Conservation (phyloP, 2,329 filamentous ascomycete species). For the Fusarium newnesense region DNA sequence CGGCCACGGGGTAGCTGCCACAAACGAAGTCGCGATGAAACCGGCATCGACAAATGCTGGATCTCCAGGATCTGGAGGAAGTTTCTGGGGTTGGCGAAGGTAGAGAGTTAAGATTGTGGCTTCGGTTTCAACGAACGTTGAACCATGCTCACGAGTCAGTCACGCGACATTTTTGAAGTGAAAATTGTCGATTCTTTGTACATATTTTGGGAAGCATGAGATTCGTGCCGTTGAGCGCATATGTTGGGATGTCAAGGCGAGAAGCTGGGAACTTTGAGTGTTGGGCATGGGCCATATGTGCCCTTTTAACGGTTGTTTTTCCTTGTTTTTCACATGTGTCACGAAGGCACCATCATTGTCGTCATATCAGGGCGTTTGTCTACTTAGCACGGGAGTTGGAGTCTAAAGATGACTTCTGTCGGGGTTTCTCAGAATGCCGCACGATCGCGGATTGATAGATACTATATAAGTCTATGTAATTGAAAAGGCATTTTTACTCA, state of each 20-base stretch:
- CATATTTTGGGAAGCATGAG: constrained; percentile 37
- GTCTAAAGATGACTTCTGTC: constrained; percentile 27
- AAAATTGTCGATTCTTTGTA: constrained; percentile 37
- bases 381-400: constrained; percentile 43
- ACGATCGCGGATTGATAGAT: constrained; percentile 29
- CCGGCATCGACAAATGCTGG: constrained; percentile 34
- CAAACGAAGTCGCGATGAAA: constrained; percentile 44
- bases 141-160: constrained; percentile 6
- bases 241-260: constrained; percentile 33
- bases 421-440: constrained; percentile 24
- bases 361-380: constrained; percentile 40
- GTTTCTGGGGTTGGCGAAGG: constrained; percentile 66
- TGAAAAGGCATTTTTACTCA: constrained; percentile 12
- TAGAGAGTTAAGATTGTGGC: constrained; percentile 12
- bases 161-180: constrained; percentile 20
- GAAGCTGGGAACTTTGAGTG: constrained; percentile 16
- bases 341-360: constrained; percentile 33
- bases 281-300: constrained; percentile 15
- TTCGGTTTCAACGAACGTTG: not conserved
- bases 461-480: constrained; percentile 32
- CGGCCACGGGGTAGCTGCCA: constrained; percentile 38
- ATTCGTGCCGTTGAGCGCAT: constrained; percentile 19
- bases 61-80: constrained; percentile 50
- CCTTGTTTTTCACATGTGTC: constrained; percentile 32
- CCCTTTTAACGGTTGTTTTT: constrained; percentile 21